These are phyloP conservation scores for Dendrobium nobile DNA, from an alignment of 106 monocot genomes.

Conservation along the genomic window DNA sequence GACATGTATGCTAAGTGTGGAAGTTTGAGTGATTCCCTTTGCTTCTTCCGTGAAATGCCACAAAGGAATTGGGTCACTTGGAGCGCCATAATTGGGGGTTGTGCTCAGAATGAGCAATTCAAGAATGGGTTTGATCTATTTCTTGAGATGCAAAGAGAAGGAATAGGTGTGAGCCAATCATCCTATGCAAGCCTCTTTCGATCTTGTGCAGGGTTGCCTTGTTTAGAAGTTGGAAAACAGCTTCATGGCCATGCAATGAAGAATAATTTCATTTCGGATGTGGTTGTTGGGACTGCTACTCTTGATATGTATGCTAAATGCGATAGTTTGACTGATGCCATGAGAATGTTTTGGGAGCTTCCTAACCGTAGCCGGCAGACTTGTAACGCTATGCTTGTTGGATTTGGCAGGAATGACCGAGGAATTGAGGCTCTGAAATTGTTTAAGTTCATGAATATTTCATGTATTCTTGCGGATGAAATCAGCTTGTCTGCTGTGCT, in stretches of 20 bases:
- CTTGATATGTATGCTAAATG: constrained; percentile 81
- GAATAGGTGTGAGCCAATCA: constrained; percentile 53
- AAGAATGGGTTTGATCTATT: constrained; percentile 48
- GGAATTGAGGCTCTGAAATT: constrained; percentile 50
- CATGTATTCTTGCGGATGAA: constrained; percentile 39
- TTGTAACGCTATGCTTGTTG: constrained; percentile 85
- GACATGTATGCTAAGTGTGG: constrained; percentile 89
- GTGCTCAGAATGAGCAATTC: constrained; percentile 44
- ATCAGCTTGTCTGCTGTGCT: constrained; percentile 72
- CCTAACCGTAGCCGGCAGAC: constrained; percentile 41
- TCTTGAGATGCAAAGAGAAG: constrained; percentile 48
- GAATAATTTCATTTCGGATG: constrained; percentile 45
- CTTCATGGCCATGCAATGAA: constrained; percentile 79
- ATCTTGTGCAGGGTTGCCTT: constrained; percentile 49
- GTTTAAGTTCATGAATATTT: constrained; percentile 51
- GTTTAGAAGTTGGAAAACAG: constrained; percentile 34
- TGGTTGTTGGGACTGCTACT: constrained; percentile 78
- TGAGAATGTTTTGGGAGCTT: constrained; percentile 37
- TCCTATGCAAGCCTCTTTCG: constrained; percentile 78
- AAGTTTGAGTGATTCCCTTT: constrained; percentile 28
- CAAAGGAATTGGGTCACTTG: constrained; percentile 72
- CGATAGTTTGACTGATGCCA: constrained; percentile 35
- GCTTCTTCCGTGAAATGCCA: constrained; percentile 53
- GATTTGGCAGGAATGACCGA: constrained; percentile 32
- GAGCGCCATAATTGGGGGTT: constrained; percentile 75